Evolutionary conservation across 2,329 filamentous ascomycete species (phyloP).

Genomic region (Cladosporium phlei): DNA sequence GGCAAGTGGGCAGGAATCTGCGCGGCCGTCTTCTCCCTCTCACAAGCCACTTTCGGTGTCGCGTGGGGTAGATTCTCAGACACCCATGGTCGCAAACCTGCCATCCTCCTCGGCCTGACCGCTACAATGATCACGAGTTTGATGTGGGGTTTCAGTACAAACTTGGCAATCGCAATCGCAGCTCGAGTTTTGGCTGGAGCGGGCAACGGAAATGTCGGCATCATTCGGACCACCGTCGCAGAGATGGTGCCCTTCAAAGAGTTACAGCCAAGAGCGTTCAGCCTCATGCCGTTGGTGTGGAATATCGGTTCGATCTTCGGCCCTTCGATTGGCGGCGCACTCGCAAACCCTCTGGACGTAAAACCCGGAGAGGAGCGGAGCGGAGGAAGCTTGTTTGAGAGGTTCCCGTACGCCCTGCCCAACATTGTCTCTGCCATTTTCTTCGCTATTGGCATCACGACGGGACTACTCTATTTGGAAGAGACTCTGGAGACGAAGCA

Average conservation of each 20-base stretch:
- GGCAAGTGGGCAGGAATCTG: slow-evolving; percentile 83
- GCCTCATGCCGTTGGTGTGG: slow-evolving; percentile 89
- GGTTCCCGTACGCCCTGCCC: slow-evolving; percentile 77
- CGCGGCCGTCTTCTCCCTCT: slow-evolving; percentile 73
- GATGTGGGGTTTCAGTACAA: slow-evolving; percentile 78
- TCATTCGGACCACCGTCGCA: slow-evolving; percentile 77
- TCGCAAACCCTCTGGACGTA: slow-evolving; percentile 74
- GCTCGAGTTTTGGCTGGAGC: slow-evolving; percentile 74
- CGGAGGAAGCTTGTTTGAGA: slow-evolving; percentile 61
- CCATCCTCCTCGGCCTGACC: slow-evolving; percentile 67
- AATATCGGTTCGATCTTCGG: slow-evolving; percentile 83
- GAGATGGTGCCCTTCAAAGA: slow-evolving; percentile 86
- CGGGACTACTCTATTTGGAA: slow-evolving; percentile 72
- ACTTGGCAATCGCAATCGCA: slow-evolving; percentile 71
- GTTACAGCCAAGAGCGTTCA: slow-evolving; percentile 83
- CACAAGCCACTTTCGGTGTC: slow-evolving; percentile 82
- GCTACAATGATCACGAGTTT: slow-evolving; percentile 79
- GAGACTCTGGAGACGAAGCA: slow-evolving; percentile 77
- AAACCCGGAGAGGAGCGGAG: slow-evolving; percentile 50
- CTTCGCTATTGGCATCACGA: slow-evolving; percentile 71
- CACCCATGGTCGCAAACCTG: slow-evolving; percentile 72
- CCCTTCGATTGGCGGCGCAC: slow-evolving; percentile 78
- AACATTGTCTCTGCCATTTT: slow-evolving; percentile 73
- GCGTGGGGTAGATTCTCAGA: slow-evolving; percentile 83
- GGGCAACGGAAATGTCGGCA: slow-evolving; percentile 80